Evolutionary conservation across 179 eudicot genomes (phyloP).

Genomic region (Silene vulgaris): DNA sequence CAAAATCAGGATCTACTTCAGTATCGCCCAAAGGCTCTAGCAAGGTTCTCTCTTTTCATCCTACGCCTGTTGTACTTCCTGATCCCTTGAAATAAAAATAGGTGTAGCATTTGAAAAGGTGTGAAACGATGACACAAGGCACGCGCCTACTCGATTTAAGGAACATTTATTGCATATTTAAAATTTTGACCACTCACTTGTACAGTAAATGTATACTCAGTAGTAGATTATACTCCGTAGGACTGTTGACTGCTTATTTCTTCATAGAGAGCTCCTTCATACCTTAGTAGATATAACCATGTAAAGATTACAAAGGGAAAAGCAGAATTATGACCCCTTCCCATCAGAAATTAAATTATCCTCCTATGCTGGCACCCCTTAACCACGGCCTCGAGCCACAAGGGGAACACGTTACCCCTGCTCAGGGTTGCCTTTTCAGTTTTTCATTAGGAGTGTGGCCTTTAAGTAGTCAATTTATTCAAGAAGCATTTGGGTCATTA

Average conservation of each 20-base stretch:
- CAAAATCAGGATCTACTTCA: slow-evolving; percentile 39
- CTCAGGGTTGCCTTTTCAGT: not conserved
- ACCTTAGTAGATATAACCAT: not conserved
- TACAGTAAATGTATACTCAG: not conserved
- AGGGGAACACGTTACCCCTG: not conserved
- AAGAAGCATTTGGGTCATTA: too few species aligned
- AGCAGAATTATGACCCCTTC: not conserved
- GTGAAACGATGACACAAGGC: not conserved
- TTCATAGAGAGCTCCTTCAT: not conserved
- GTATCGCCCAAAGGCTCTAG: slow-evolving; percentile 52
- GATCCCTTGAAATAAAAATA: not conserved
- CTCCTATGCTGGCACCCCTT: not conserved
- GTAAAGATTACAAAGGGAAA: not conserved
- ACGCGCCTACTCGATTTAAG: not conserved
- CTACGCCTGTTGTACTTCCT: not conserved
- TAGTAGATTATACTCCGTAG: not conserved
- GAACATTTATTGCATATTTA: not conserved
- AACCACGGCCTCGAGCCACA: not conserved
- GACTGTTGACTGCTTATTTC: not conserved
- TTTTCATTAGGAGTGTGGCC: not conserved
- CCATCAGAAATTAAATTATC: not conserved
- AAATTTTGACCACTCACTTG: not conserved
- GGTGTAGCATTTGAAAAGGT: too few species aligned
- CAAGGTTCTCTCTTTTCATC: slow-evolving; percentile 45
- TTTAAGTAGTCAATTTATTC: not conserved